Conservation (phyloP, 192 early-diverging fungal genomes). For the Allomyces arbusculus region DNA sequence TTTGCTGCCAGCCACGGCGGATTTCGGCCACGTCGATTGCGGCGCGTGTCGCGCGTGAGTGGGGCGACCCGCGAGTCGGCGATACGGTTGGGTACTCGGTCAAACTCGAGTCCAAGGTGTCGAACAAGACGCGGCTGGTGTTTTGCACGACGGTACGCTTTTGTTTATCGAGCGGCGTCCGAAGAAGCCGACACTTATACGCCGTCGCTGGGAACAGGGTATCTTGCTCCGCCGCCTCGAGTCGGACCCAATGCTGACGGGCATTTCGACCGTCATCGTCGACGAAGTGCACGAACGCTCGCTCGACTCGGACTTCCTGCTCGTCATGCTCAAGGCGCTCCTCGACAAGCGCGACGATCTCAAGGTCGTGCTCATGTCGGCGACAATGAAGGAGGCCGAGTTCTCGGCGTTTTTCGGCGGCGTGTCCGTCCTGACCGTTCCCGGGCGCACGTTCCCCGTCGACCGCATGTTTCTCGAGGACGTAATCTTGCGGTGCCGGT, state of each 20-base stretch:
- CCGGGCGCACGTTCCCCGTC: slow-evolving; percentile 33
- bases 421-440: slow-evolving; percentile 34
- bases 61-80: slow-evolving; percentile 33
- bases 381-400: slow-evolving; percentile 24
- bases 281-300: slow-evolving; percentile 65
- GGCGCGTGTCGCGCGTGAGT: slow-evolving; percentile 47
- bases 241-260: slow-evolving; percentile 28
- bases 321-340: slow-evolving; percentile 40
- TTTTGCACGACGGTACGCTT: slow-evolving; percentile 50
- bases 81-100: slow-evolving; percentile 58
- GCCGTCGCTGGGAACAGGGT: slow-evolving; percentile 15
- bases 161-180: not conserved
- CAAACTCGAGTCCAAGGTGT: slow-evolving; percentile 32
- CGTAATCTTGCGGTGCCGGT: slow-evolving; percentile 27
- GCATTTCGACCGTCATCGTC: slow-evolving; percentile 46
- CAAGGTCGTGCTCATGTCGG: slow-evolving; percentile 1
- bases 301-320: slow-evolving; percentile 53
- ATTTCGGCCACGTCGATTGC: slow-evolving; percentile 68
- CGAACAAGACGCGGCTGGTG: slow-evolving; percentile 32
- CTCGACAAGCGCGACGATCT: slow-evolving; percentile 23
- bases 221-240: slow-evolving; percentile 47
- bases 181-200: not conserved
- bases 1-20: slow-evolving; percentile 33
- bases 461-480: slow-evolving; percentile 39
- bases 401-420: slow-evolving; percentile 59